A percentile compares a stretch with the other conserved stretches of the same genome.
Evolutionary conservation across 345 rosid species (phyloP).

Genomic region (Citrus cavaleriei): DNA sequence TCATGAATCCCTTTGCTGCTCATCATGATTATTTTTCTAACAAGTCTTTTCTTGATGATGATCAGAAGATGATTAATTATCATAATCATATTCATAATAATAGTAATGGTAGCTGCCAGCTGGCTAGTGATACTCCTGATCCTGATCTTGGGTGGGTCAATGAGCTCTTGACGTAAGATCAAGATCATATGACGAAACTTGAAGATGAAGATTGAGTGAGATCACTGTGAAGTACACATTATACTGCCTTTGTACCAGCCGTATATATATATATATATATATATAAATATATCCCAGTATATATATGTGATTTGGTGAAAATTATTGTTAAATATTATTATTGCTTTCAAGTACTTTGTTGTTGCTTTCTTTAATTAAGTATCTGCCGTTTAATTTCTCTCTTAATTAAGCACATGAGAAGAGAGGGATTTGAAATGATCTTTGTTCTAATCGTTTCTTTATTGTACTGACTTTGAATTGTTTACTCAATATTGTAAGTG

Average conservation of each 20-base stretch:
- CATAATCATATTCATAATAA: no score
- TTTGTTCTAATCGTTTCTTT: background rate
- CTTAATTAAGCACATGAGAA: background rate
- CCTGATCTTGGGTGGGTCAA: slow-evolving; percentile 94
- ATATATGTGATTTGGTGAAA: slow-evolving; percentile 19
- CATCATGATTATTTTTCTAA: slow-evolving; percentile 9
- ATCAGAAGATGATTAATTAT: no score
- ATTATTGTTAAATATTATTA: slow-evolving; percentile 7
- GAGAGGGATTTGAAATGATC: background rate
- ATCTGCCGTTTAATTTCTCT: background rate
- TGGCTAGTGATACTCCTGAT: slow-evolving; percentile 29
- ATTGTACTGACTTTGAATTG: slow-evolving; percentile 4
- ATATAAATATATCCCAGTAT: background rate
- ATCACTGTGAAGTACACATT: slow-evolving; percentile 2
- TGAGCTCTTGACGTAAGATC: slow-evolving; percentile 67
- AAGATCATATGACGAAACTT: background rate
- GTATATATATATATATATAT: background rate
- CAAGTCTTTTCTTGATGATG: background rate
- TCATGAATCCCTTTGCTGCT: slow-evolving; percentile 5
- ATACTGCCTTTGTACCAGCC: slow-evolving; percentile 18
- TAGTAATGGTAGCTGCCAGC: no score
- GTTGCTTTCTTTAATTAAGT: background rate
- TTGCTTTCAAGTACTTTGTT: background rate
- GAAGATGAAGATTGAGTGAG: slow-evolving; percentile 5
- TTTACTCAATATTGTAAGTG: background rate